Percentiles rank a stretch among this genome's conserved stretches.
phyloP scores from a whole-genome alignment of 106 monocot genomes.

The Apostasia shenzhenica region DNA sequence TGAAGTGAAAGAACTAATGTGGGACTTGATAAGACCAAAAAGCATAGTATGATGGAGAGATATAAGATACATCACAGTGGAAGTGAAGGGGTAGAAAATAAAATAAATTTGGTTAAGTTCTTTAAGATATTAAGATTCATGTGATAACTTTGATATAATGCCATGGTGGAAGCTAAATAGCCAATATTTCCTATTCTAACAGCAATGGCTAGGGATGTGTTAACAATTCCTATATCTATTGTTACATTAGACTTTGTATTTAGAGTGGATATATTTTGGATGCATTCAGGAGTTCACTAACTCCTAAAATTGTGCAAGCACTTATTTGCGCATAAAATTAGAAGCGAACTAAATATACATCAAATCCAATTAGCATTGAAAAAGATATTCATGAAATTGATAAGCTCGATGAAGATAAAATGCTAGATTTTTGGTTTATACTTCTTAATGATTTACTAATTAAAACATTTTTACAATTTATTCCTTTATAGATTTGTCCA shows the following conservation, averaged over 20 bases:
- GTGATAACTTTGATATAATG: background rate
- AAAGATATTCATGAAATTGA: background rate
- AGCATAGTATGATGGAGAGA: background rate
- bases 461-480: too few species aligned
- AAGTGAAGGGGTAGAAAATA: too few species aligned
- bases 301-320: background rate
- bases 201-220: constrained; percentile 1
- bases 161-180: background rate
- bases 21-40: background rate
- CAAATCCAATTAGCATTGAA: background rate
- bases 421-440: background rate
- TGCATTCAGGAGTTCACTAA: background rate
- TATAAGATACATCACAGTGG: background rate
- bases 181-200: background rate
- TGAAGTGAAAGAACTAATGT: background rate
- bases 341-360: background rate
- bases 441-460: too few species aligned
- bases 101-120: background rate
- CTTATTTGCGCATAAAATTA: background rate
- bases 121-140: background rate
- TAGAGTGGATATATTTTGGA: background rate
- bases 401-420: background rate
- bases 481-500: too few species aligned
- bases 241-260: background rate
- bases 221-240: background rate